A percentile compares a stretch with the other conserved stretches of the same genome.
Evolutionary conservation across 345 rosid genomes (phyloP).

Genomic region (Syzygium grande): DNA sequence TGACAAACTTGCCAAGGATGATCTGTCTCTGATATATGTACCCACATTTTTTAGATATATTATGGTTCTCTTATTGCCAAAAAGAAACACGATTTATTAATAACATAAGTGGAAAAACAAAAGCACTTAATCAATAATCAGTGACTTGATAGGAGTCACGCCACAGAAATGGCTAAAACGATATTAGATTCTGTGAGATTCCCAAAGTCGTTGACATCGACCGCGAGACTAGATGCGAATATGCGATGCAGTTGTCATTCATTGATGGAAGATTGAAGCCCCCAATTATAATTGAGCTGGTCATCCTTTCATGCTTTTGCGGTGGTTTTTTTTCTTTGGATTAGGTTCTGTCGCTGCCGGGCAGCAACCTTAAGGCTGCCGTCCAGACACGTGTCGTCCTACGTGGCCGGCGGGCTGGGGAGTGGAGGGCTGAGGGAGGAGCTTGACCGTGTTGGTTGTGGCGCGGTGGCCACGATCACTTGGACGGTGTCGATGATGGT

Average conservation of each 20-base stretch:
- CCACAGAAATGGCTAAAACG: not conserved
- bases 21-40: not conserved
- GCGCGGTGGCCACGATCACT: not conserved
- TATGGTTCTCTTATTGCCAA: not conserved
- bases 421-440: not conserved
- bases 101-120: not conserved
- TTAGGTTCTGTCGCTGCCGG: not conserved
- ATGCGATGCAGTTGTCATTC: not conserved
- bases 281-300: not conserved
- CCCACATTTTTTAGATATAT: not conserved
- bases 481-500: not conserved
- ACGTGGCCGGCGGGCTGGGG: not conserved
- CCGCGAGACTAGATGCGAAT: not conserved
- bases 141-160: not conserved
- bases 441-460: not conserved
- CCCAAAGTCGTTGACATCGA: not conserved
- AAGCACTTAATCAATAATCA: not conserved
- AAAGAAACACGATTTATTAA: not conserved
- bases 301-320: not conserved
- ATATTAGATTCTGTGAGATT: not conserved
- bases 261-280: not conserved
- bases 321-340: not conserved
- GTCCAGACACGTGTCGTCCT: not conserved
- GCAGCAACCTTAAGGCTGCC: not conserved
- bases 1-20: not conserved